These are phyloP conservation scores for Kuraishia borneana DNA, from an alignment of 805 yeast genomes.

Conservation along the genomic window DNA sequence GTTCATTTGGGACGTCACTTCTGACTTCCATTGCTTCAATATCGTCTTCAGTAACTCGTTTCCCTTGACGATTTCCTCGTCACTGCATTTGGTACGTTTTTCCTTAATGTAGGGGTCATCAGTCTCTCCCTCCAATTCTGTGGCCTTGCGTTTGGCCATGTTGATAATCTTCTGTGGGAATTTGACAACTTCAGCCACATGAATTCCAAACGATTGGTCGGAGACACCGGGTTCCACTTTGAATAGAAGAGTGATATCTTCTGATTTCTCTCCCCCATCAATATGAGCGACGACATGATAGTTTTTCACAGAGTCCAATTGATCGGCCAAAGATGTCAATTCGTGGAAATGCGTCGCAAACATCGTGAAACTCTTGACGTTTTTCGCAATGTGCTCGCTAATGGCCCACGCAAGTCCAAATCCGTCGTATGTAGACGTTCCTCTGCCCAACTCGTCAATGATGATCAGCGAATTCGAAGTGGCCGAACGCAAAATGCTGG, in stretches of 20 bases:
- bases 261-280: constrained; percentile 27
- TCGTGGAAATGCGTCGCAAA: constrained; percentile 99
- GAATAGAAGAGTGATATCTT: constrained; percentile 77
- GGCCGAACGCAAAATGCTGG: constrained; percentile 74
- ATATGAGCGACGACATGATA: constrained; percentile 91
- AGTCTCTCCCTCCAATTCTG: constrained; percentile 59
- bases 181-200: constrained; percentile 92
- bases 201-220: constrained; percentile 94
- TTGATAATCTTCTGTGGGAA: constrained; percentile 83
- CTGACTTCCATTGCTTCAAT: constrained; percentile 41
- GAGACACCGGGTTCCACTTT: constrained; percentile 95
- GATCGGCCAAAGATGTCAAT: constrained; percentile 66
- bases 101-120: constrained; percentile 28
- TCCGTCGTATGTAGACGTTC: constrained; percentile 91
- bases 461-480: constrained; percentile 71
- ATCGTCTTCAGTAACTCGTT: constrained; percentile 36
- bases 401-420: constrained; percentile 98
- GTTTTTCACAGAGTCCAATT: constrained; percentile 56
- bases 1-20: constrained; percentile 23
- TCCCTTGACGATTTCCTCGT: constrained; percentile 44
- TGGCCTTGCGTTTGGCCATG: constrained; percentile 94
- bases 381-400: constrained; percentile 67
- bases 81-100: constrained; percentile 39
- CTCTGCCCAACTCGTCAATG: constrained; percentile 93
- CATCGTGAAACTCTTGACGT: constrained; percentile 66